A percentile compares a stretch with the other conserved stretches of the same genome.
phyloP scores from a whole-genome alignment of 2,329 filamentous ascomycete genomes.

The Penicillium paneum region DNA sequence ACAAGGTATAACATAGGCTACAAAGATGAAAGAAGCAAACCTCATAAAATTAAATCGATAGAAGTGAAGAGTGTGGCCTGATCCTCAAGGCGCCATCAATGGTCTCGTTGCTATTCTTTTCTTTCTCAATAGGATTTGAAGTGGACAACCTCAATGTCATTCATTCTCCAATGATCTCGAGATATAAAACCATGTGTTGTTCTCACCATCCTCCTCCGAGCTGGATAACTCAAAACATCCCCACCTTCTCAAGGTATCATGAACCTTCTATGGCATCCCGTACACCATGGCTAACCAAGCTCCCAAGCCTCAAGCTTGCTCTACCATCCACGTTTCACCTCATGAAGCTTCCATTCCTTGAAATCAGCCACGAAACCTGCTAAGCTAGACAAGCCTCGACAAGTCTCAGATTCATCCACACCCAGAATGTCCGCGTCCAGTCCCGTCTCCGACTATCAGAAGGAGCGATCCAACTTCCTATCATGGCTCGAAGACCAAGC shows the following conservation, averaged over 20 bases:
- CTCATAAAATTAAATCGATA: background rate
- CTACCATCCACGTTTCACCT: background rate
- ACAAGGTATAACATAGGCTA: background rate
- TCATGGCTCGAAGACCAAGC: background rate
- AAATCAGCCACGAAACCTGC: background rate
- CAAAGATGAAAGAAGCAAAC: background rate
- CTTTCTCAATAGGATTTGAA: background rate
- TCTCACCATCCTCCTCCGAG: background rate
- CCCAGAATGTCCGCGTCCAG: background rate
- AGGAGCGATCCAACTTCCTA: background rate
- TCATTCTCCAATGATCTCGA: background rate
- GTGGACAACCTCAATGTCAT: background rate
- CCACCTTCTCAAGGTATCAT: background rate
- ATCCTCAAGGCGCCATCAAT: background rate
- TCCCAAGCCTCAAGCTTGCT: background rate
- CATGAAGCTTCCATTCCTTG: background rate
- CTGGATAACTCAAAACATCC: background rate
- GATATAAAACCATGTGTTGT: no score
- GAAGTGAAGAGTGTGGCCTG: background rate
- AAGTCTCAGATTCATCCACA: background rate
- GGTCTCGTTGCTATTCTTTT: background rate
- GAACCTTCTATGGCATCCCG: background rate
- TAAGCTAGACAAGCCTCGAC: background rate
- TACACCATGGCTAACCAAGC: background rate
- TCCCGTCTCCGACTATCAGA: background rate